Evolutionary conservation across 1,139 yeast genomes (phyloP), one percentile per base, ranked within the genome.

Genomic region (Torulaspora globosa): DNA sequence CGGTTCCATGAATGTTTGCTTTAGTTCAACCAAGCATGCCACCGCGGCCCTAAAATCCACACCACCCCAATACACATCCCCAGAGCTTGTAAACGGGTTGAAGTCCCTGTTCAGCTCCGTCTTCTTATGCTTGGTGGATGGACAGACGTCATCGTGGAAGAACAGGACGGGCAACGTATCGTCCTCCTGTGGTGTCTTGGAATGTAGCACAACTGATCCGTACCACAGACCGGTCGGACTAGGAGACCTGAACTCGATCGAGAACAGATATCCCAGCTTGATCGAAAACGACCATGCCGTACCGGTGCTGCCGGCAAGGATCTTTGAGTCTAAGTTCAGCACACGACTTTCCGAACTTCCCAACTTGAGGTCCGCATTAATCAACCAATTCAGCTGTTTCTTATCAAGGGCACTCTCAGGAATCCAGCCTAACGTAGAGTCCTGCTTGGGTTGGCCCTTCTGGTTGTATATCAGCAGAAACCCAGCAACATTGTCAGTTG

Each of bases 81-180:
- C 59, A 27, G 76, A 75, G 27, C 75, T 76, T 18, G 78, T 78
- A 66, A 87, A 90, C 0, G 95, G 90, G 52, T 84, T 86, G 64
- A 89, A 88, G 19, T 76, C 70, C 60, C 80, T 78, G 30, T 56
- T 59, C 15, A 62, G 48, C 55, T 77, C 78, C 48, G 81, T 76
- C 53, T 81, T 83, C 53, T 78, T 82, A 51, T 74, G 67, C 46
- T 76, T 70, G 0, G 95, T 87, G 36, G 94, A 83, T 6, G 86
- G 80, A 21, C 84, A 79, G 57, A 86, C 92, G 49, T 86, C 83
- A 62, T 94, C 98, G 65, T 92, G 97, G 70, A 94, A 90, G 65
- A 89, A 92, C 36, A 92, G 63, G 7, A 89, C 83, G 0, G 97
- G 97, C 12, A 82, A 61, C 50, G 79, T 78, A 33, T 85, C 84